Evolutionary conservation across 495 filamentous ascomycete species (phyloP).

Genomic region (Xylaria grammica): DNA sequence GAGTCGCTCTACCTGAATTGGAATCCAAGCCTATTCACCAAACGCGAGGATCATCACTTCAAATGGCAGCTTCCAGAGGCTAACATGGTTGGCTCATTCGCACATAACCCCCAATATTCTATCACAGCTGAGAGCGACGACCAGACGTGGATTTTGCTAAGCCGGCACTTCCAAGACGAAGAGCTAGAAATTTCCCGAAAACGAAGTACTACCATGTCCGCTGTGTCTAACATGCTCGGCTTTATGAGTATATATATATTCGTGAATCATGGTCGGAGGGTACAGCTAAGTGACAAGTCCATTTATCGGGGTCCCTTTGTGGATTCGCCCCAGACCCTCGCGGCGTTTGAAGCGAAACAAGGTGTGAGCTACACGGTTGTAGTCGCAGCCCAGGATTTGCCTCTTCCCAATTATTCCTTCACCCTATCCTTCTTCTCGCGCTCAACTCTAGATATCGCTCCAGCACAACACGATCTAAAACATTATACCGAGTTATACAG

Average conservation of each 20-base stretch:
- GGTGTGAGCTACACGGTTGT: conserved; percentile 74
- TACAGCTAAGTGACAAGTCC: conserved; percentile 71
- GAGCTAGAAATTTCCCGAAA: conserved; percentile 48
- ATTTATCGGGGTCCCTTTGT: conserved; percentile 79
- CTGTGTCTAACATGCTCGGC: conserved; percentile 58
- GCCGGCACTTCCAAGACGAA: conserved; percentile 73
- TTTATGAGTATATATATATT: conserved; percentile 90
- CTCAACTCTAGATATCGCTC: conserved; percentile 59
- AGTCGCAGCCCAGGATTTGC: conserved; percentile 76
- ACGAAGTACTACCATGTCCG: conserved; percentile 39
- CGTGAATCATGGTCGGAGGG: conserved; percentile 68
- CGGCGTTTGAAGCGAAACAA: conserved; percentile 69
- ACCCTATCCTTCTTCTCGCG: conserved; percentile 82
- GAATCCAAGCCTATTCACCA: conserved; percentile 84
- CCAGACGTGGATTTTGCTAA: conserved; percentile 82
- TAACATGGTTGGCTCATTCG: conserved; percentile 66
- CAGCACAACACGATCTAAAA: conserved; percentile 62
- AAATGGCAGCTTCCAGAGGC: conserved; percentile 75
- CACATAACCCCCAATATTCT: conserved; percentile 82
- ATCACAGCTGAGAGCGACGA: conserved; percentile 62
- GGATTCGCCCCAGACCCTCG: conserved; percentile 89
- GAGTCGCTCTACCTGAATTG: conserved; percentile 97
- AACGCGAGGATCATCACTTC: conserved; percentile 89
- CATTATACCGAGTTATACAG: conserved; percentile 60
- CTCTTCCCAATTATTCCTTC: conserved; percentile 72